A percentile compares a stretch with the other conserved stretches of the same genome.
Conservation (phyloP, 177 flowering plant species). For the Vitis hybrid region DNA sequence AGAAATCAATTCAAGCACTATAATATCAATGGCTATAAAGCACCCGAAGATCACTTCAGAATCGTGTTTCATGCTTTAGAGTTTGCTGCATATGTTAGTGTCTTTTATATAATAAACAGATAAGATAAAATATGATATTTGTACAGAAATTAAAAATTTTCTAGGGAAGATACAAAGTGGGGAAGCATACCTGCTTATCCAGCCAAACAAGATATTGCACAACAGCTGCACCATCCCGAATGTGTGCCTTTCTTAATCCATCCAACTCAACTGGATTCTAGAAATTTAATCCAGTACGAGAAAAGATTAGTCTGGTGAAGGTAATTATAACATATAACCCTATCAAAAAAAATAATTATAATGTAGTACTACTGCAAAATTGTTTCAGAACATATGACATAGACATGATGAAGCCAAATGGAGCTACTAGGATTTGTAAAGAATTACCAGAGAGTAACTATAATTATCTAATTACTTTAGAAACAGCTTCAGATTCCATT, state of each 20-base stretch:
- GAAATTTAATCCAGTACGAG: not conserved
- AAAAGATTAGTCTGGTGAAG: too few species aligned
- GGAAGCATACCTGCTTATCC: slow-evolving; percentile 68
- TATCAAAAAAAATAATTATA: too few species aligned
- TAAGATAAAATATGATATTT: not conserved
- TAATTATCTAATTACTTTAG: too few species aligned
- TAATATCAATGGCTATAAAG: not conserved
- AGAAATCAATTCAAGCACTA: not conserved
- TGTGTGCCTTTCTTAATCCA: slow-evolving; percentile 77
- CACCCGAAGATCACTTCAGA: not conserved
- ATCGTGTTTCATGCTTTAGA: slow-evolving; percentile 7
- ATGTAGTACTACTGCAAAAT: too few species aligned
- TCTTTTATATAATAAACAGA: too few species aligned
- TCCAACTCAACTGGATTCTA: slow-evolving; percentile 95
- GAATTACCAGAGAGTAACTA: too few species aligned
- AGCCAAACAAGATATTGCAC: slow-evolving; percentile 95
- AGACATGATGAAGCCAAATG: too few species aligned
- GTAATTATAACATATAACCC: too few species aligned
- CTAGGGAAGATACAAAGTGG: not conserved
- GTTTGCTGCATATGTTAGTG: not conserved
- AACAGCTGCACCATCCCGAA: slow-evolving; percentile 98
- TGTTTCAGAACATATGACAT: too few species aligned
- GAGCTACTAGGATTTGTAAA: too few species aligned
- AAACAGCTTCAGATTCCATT: not conserved
- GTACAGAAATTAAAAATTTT: not conserved